Conservation (phyloP, 2,329 filamentous ascomycete species). For the Curvularia sp. region DNA sequence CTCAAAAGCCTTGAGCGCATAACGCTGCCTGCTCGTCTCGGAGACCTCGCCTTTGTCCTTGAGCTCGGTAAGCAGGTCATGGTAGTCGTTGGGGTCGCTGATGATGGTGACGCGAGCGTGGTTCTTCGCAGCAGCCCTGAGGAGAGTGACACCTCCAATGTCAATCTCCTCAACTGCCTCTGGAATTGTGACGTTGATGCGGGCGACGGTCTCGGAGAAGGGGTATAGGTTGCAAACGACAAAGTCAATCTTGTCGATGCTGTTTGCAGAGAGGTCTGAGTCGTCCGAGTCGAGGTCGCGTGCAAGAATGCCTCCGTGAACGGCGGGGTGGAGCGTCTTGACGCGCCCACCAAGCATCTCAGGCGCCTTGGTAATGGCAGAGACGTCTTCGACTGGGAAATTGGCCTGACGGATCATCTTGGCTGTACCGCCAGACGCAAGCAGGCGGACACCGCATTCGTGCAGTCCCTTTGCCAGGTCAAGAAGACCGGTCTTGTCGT, state of each 20-base stretch:
- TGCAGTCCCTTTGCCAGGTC: conserved; percentile 50
- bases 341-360: conserved; percentile 93
- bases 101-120: conserved; percentile 94
- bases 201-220: conserved; percentile 97
- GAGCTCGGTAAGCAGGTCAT: conserved; percentile 90
- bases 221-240: conserved; percentile 95
- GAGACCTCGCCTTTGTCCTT: conserved; percentile 84
- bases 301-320: conserved; percentile 84
- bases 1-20: conserved; percentile 97
- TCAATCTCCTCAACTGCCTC: conserved; percentile 99
- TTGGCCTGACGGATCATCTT: conserved; percentile 97
- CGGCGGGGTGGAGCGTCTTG: conserved; percentile 96
- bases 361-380: conserved; percentile 89
- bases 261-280: conserved; percentile 76
- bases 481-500: conserved; percentile 83
- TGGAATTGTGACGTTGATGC: conserved; percentile 94
- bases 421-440: conserved; percentile 93
- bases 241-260: conserved; percentile 53
- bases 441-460: conserved; percentile 60
- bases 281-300: conserved; percentile 94
- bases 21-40: conserved; percentile 82
- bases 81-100: conserved; percentile 91
- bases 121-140: conserved; percentile 97
- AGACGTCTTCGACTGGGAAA: conserved; percentile 97
- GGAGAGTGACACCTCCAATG: conserved; percentile 92